Base-by-base conservation (phyloP, 805 yeast species). In the Maudiozyma barnettii region DNA sequence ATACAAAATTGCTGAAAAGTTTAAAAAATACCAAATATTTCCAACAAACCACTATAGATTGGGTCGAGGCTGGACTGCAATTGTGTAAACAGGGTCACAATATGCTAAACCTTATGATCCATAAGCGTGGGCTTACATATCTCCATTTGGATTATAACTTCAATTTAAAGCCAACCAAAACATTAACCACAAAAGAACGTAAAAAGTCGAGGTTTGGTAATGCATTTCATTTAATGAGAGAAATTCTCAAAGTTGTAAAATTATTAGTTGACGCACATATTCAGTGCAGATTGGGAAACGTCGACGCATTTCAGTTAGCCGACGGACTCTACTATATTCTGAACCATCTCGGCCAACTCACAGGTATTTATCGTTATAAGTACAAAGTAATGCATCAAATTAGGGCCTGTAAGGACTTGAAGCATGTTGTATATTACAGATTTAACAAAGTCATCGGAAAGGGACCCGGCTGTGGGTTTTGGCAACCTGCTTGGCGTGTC, bases 401-500 rank as follows among this genome's bases (percentile, higher is more conserved):
- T 38, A 77, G 97, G 44, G 90, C 95, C 2, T 89, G 97, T 64
- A 93, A 93, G 63, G 99, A 93, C 66, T 68, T 93, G 57, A 93
- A 93, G 65, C 99, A 93, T 62, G 81, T 91, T 6, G 83, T 93
- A 0, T 93, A 93, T 60, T 75, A 86, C 53, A 73, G 83, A 51
- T 93, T 93, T 69, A 93, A 93, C 60, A 72, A 74, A 35, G 71
- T 78, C n/a, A 84, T 93, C 22, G 97, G 97, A 0, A 93, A 91
- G 60, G 99, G 99, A 2, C 98, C 99, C 1, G 99, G 99, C 0
- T 86, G 95, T 69, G 99, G 99, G 1, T 85, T 93, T 64, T 93
- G 99, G 99, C 98, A 93, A 60, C 99, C 99, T 0, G 86, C 96
- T 1, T 93, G 98, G 99, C 72, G 96, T 55, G 91, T 90, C 1